These are phyloP conservation scores for Starmerella stellata DNA, from an alignment of 805 yeast species.

Conservation along the genomic window DNA sequence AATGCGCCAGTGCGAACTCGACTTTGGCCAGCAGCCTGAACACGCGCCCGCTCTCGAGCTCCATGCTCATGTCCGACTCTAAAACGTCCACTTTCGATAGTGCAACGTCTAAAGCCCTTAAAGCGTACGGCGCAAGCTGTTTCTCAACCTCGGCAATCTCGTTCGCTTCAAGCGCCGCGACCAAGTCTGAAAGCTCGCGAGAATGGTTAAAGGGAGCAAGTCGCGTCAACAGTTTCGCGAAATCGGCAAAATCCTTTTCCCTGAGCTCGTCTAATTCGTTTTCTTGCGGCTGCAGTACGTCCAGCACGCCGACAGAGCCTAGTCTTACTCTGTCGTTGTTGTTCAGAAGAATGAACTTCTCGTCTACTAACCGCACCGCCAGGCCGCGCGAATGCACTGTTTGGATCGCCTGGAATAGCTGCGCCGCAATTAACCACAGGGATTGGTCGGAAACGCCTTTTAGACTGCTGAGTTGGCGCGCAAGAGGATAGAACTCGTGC, in stretches of 20 bases:
- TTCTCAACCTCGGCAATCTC: conserved; percentile 3
- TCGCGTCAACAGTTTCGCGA: conserved; percentile 45
- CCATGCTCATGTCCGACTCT: conserved; percentile 34
- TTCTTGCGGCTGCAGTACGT: conserved; percentile 32
- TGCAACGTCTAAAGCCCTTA: conserved; percentile 16
- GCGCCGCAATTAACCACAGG: conserved; percentile 62
- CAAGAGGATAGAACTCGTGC: conserved; percentile 70
- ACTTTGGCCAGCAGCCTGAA: conserved; percentile 69
- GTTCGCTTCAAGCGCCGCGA: conserved; percentile 16
- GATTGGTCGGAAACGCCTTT: conserved; percentile 38
- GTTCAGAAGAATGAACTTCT: conserved; percentile 56
- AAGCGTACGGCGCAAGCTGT: conserved; percentile 17
- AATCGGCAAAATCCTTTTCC: conserved; percentile 35
- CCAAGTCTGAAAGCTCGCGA: conserved; percentile 13
- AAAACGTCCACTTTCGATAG: conserved; percentile 18
- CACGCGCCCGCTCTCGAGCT: conserved; percentile 73
- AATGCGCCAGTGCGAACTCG: conserved; percentile 55
- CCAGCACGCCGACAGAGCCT: conserved; percentile 52
- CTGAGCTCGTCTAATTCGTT: conserved; percentile 25
- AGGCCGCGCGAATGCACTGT: conserved; percentile 48
- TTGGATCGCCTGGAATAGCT: conserved; percentile 51
- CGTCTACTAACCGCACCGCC: conserved; percentile 40
- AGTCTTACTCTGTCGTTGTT: conserved; percentile 53
- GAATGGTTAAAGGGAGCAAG: conserved; percentile 26
- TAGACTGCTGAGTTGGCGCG: conserved; percentile 46